A percentile compares a stretch with the other conserved stretches of the same genome.
These are phyloP conservation scores for Lactarius evosmus DNA, from an alignment of 768 basidiomycete species.

Conservation along the genomic window DNA sequence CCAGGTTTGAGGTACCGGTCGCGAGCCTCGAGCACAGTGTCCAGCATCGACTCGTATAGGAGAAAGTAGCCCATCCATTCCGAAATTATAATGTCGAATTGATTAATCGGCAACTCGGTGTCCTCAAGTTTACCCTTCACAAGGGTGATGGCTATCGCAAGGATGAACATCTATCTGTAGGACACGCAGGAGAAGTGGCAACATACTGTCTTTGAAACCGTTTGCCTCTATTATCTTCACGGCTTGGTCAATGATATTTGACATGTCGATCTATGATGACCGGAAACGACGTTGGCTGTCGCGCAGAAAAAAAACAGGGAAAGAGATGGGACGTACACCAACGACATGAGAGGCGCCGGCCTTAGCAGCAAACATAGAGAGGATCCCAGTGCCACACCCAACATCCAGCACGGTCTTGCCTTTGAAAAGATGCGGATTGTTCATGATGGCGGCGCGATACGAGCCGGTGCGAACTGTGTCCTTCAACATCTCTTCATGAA, in stretches of 20 bases:
- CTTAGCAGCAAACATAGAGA: conserved; percentile 97
- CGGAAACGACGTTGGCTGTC: conserved; percentile 1
- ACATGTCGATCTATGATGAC: conserved; percentile 88
- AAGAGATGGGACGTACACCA: conserved; percentile 54
- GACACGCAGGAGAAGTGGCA: not conserved
- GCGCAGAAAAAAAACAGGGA: not conserved
- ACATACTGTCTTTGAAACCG: conserved; percentile 91
- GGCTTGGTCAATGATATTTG: conserved; percentile 99
- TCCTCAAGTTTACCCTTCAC: conserved; percentile 99
- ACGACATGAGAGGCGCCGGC: conserved; percentile 94
- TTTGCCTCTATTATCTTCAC: conserved; percentile 95
- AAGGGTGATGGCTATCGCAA: conserved; percentile 76
- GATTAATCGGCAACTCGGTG: conserved; percentile 75
- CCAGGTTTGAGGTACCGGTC: conserved; percentile 93
- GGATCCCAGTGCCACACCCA: conserved; percentile 96
- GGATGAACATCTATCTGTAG: not conserved
- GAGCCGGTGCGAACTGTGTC: conserved; percentile 93
- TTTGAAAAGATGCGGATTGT: conserved; percentile 94
- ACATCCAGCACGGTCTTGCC: conserved; percentile 97
- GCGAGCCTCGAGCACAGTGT: conserved; percentile 93
- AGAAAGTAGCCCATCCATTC: conserved; percentile 99
- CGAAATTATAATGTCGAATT: conserved; percentile 98
- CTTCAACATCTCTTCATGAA: conserved; percentile 99
- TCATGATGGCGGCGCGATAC: conserved; percentile 91
- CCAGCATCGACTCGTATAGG: conserved; percentile 98